Evolutionary conservation across 2,329 filamentous ascomycete genomes (phyloP).

Genomic region (Trichophyton verrucosum): DNA sequence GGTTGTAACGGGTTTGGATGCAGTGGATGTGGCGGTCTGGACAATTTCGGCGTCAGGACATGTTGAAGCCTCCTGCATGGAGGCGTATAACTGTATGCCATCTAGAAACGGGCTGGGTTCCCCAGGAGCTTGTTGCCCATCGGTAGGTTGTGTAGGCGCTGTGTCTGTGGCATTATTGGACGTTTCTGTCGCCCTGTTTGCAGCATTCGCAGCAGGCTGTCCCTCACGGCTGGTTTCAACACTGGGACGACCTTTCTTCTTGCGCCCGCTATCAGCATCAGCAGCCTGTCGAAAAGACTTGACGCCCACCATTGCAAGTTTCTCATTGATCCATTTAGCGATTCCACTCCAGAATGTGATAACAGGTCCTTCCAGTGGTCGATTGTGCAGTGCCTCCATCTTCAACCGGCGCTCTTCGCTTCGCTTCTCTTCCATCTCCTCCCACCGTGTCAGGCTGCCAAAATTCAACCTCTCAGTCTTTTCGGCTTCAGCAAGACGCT

Average conservation of each 20-base stretch:
- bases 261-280: constrained; percentile 23
- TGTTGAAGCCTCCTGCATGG: constrained; percentile 11
- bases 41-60: background rate
- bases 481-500: constrained; percentile 71
- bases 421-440: constrained; percentile 78
- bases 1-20: background rate
- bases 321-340: constrained; percentile 66
- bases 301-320: constrained; percentile 57
- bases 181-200: background rate
- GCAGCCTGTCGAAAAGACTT: constrained; percentile 35
- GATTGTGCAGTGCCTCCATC: constrained; percentile 75
- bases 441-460: constrained; percentile 86
- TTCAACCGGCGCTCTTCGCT: constrained; percentile 72
- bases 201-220: background rate
- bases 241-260: constrained; percentile 5
- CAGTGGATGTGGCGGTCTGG: background rate
- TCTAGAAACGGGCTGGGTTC: constrained; percentile 13
- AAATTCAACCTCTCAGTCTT: constrained; percentile 74
- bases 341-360: constrained; percentile 91
- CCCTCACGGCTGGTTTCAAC: constrained; percentile 3
- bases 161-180: background rate
- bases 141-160: constrained; percentile 3
- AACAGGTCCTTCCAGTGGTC: constrained; percentile 76
- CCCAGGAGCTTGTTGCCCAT: background rate
- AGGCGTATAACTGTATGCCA: constrained; percentile 18